phyloP scores from a whole-genome alignment of 495 filamentous ascomycete species.

The Penicillium alfredii region DNA sequence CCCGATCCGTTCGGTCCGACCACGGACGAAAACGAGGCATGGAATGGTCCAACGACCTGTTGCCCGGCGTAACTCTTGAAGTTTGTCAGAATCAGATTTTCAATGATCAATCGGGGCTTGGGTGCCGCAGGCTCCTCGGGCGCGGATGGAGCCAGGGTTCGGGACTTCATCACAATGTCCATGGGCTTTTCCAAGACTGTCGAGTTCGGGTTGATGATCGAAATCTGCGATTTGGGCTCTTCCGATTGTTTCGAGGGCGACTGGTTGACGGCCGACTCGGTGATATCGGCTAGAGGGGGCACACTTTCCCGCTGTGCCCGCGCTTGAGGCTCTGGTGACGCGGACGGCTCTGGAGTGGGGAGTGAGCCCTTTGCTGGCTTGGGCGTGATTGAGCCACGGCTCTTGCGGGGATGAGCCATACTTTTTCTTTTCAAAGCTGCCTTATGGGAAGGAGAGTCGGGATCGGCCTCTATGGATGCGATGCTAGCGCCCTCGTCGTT shows the following conservation, averaged over 20 bases:
- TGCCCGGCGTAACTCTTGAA: conserved; percentile 98
- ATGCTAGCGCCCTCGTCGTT: conserved; percentile 43
- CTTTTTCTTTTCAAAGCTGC: conserved; percentile 60
- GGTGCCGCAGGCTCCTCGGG: conserved; percentile 65
- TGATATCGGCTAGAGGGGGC: conserved; percentile 71
- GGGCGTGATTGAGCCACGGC: conserved; percentile 42
- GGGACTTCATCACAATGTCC: conserved; percentile 89
- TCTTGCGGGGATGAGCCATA: conserved; percentile 52
- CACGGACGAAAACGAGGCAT: conserved; percentile 96
- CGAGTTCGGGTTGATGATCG: conserved; percentile 66
- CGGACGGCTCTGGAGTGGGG: conserved; percentile 54
- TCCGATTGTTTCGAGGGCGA: conserved; percentile 36
- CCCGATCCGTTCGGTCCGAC: conserved; percentile 97
- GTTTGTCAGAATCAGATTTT: conserved; percentile 80
- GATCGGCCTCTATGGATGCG: conserved; percentile 41
- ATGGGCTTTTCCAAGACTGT: conserved; percentile 80
- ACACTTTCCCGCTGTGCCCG: conserved; percentile 47
- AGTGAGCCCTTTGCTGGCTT: conserved; percentile 44
- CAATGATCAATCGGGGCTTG: conserved; percentile 83
- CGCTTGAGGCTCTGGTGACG: conserved; percentile 47
- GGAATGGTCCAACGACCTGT: conserved; percentile 94
- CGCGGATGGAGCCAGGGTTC: conserved; percentile 58
- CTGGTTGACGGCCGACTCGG: conserved; percentile 61
- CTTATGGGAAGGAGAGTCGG: conserved; percentile 59
- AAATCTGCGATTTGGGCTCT: conserved; percentile 42